Evolutionary conservation across 495 filamentous ascomycete species (phyloP).

Genomic region (Hyaloscypha variabilis): DNA sequence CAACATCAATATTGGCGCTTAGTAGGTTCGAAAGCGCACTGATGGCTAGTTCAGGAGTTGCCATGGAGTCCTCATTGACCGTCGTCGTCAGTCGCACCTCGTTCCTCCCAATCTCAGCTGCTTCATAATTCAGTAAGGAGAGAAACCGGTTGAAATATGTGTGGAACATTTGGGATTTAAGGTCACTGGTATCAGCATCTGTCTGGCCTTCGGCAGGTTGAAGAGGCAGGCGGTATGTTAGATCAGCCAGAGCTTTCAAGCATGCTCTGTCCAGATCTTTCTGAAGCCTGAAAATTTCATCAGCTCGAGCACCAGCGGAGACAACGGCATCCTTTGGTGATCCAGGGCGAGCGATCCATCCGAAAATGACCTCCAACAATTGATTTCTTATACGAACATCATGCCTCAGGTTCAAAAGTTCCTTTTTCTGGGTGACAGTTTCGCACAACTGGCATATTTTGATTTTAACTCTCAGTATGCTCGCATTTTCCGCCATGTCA

Average conservation of each 20-base stretch:
- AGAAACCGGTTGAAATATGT: conserved; percentile 68
- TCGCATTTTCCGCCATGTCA: conserved; percentile 47
- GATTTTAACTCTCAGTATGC: conserved; percentile 62
- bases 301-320: conserved; percentile 37
- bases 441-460: conserved; percentile 67
- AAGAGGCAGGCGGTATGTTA: conserved; percentile 65
- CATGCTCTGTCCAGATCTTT: conserved; percentile 65
- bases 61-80: conserved; percentile 33
- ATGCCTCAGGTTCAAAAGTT: conserved; percentile 65
- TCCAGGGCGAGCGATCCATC: conserved; percentile 62
- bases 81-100: conserved; percentile 38
- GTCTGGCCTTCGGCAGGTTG: conserved; percentile 63
- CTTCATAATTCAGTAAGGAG: conserved; percentile 58
- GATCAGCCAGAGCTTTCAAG: conserved; percentile 58
- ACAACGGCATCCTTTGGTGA: conserved; percentile 40
- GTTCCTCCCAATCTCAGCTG: conserved; percentile 43
- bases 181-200: conserved; percentile 63
- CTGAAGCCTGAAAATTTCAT: conserved; percentile 57
- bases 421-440: conserved; percentile 64
- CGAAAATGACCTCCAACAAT: conserved; percentile 62
- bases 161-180: conserved; percentile 66
- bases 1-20: conserved; percentile 70
- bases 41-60: conserved; percentile 60
- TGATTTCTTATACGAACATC: conserved; percentile 67
- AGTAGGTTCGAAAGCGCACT: conserved; percentile 66